A percentile compares a stretch with the other conserved stretches of the same genome.
Evolutionary conservation across 331 rosid species (phyloP).

Genomic region (Arachis monticola): DNA sequence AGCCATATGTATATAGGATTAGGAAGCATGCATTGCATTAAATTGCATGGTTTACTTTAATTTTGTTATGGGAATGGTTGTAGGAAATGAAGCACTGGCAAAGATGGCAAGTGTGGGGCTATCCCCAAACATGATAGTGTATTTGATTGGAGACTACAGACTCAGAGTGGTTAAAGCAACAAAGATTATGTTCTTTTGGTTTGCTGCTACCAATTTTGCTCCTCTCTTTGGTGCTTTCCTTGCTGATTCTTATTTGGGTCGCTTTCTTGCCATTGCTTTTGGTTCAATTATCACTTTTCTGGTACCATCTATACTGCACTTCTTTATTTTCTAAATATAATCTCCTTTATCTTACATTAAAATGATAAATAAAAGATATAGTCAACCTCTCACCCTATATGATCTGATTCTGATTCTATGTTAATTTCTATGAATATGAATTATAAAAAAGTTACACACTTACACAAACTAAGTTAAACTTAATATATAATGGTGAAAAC

Average conservation of each 20-base stretch:
- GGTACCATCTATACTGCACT: conserved; percentile 43
- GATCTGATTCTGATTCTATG: too few species aligned
- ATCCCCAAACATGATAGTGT: conserved; percentile 64
- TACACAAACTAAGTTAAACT: too few species aligned
- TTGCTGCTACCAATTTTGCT: conserved; percentile 56
- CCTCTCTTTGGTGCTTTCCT: conserved; percentile 65
- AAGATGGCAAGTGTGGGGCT: conserved; percentile 63
- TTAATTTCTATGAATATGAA: too few species aligned
- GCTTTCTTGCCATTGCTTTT: conserved; percentile 59
- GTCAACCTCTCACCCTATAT: too few species aligned
- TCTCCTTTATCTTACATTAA: too few species aligned
- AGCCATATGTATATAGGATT: background rate
- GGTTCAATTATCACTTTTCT: conserved; percentile 64
- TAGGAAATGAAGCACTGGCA: conserved; percentile 71
- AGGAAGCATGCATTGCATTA: background rate
- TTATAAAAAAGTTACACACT: too few species aligned
- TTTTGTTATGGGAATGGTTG: conserved; percentile 15
- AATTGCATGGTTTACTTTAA: background rate
- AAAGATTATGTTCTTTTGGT: conserved; percentile 54
- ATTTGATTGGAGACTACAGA: conserved; percentile 53
- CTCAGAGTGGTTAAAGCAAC: conserved; percentile 48
- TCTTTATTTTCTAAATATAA: too few species aligned
- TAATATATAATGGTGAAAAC: too few species aligned
- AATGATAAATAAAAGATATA: too few species aligned
- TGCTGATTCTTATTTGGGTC: conserved; percentile 71